Evolutionary conservation across 441 rosid species (phyloP).

Genomic region (Adansonia grandidieri): DNA sequence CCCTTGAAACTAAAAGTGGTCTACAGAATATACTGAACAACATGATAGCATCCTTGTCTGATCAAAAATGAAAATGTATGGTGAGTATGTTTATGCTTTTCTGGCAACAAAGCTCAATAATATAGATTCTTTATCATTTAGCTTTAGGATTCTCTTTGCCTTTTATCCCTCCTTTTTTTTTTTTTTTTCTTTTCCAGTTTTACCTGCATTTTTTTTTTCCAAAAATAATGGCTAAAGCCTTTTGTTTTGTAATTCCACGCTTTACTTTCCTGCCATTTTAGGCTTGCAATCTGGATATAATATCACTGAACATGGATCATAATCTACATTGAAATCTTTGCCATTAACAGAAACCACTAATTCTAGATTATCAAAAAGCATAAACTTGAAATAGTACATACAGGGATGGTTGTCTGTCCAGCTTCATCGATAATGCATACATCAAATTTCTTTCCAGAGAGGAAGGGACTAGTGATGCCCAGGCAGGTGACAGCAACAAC

Average conservation of each 20-base stretch:
- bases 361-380: constrained; percentile 20
- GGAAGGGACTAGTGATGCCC: constrained; percentile 89
- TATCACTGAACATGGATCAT: constrained; percentile 17
- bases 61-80: background rate
- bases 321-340: constrained; percentile 22
- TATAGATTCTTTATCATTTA: constrained; percentile 3
- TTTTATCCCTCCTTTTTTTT: background rate
- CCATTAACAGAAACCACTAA: constrained; percentile 9
- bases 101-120: background rate
- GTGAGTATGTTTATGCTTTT: background rate
- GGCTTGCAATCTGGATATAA: constrained; percentile 8
- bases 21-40: background rate
- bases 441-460: constrained; percentile 82
- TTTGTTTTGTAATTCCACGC: background rate
- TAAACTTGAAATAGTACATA: constrained; percentile 42
- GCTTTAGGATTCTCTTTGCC: background rate
- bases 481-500: constrained; percentile 95
- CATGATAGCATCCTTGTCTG: background rate
- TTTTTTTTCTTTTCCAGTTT: background rate
- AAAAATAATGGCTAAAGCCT: background rate
- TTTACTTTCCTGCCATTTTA: background rate
- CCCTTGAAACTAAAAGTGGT: background rate
- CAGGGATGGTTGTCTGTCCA: constrained; percentile 95
- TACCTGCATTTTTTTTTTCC: background rate
- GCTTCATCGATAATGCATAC: constrained; percentile 99